phyloP scores from a whole-genome alignment of 2,329 filamentous ascomycete species.

The Sarocladium strictum region DNA sequence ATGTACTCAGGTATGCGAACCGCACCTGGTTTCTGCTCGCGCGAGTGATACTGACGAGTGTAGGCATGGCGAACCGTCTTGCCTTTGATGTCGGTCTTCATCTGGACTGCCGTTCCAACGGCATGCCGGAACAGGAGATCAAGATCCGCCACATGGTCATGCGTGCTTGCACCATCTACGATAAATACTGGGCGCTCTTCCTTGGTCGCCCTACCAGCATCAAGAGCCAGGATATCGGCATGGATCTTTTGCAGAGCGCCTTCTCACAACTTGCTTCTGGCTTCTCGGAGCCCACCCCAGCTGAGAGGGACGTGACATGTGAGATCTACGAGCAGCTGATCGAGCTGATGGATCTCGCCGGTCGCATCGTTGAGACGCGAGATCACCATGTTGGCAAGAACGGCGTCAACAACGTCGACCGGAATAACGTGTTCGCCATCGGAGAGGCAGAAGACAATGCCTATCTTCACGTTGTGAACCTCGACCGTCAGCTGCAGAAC shows the following conservation, averaged over 20 bases:
- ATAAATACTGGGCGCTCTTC: constrained; percentile 51
- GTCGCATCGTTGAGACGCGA: constrained; percentile 41
- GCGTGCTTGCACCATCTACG: constrained; percentile 45
- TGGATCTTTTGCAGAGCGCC: constrained; percentile 39
- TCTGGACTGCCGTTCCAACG: constrained; percentile 34
- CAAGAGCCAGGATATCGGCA: constrained; percentile 44
- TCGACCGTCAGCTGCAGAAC: constrained; percentile 47
- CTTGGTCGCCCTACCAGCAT: constrained; percentile 47
- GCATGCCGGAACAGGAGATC: constrained; percentile 38
- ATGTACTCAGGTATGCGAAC: constrained; percentile 41
- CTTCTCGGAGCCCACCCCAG: constrained; percentile 14
- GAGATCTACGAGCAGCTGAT: constrained; percentile 46
- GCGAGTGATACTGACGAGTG: background rate
- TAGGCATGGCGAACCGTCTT: constrained; percentile 37
- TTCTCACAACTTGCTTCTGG: constrained; percentile 36
- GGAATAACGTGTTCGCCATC: constrained; percentile 22
- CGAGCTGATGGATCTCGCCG: constrained; percentile 50
- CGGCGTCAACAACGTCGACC: constrained; percentile 20
- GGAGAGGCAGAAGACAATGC: constrained; percentile 35
- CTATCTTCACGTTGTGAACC: constrained; percentile 42
- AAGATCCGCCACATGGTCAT: constrained; percentile 45
- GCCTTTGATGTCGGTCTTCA: constrained; percentile 44
- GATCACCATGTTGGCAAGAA: constrained; percentile 29
- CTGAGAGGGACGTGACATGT: constrained; percentile 14
- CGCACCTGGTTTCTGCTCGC: background rate